phyloP scores from a whole-genome alignment of 306 rosid species.

The Cucurbita moschata region DNA sequence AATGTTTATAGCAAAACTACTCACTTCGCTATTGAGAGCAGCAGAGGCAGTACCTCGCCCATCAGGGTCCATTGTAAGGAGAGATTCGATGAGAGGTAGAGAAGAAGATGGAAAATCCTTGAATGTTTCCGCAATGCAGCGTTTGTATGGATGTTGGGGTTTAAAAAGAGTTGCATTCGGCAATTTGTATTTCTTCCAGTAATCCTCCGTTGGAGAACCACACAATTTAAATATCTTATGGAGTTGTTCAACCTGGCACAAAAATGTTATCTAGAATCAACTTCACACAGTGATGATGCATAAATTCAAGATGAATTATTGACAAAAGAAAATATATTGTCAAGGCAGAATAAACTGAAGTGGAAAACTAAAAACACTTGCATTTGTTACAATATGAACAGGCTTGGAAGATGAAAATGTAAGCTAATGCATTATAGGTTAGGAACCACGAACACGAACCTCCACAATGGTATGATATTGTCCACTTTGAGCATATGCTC shows the following conservation, averaged over 20 bases:
- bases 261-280: background rate
- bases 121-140: constrained; percentile 44
- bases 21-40: constrained; percentile 70
- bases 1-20: constrained; percentile 11
- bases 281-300: background rate
- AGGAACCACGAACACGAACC: too few species aligned
- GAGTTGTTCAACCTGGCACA: constrained; percentile 78
- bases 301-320: background rate
- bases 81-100: constrained; percentile 54
- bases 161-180: constrained; percentile 86
- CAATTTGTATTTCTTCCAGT: constrained; percentile 78
- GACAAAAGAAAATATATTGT: background rate
- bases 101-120: constrained; percentile 65
- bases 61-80: constrained; percentile 67
- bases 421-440: background rate
- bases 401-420: background rate
- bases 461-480: too few species aligned
- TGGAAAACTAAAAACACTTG: background rate
- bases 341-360: background rate
- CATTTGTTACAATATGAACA: background rate
- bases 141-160: constrained; percentile 76
- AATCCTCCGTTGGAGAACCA: constrained; percentile 85
- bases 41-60: constrained; percentile 54
- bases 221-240: constrained; percentile 94
- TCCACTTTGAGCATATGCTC: too few species aligned